phyloP scores from a whole-genome alignment of 179 eudicot genomes.

The Beta lomatogona region DNA sequence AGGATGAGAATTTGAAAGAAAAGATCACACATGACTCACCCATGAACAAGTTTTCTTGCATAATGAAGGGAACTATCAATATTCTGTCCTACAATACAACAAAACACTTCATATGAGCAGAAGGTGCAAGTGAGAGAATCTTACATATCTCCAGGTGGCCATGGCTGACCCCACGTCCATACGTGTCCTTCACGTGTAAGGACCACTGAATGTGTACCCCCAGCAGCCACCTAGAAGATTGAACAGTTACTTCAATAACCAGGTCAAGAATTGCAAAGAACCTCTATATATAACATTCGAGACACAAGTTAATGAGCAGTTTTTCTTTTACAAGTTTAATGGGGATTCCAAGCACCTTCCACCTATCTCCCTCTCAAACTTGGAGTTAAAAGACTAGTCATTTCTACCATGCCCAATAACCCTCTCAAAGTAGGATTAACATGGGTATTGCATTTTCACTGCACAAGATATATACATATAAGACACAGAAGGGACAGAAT shows the following conservation, averaged over 20 bases:
- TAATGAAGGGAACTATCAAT: background rate
- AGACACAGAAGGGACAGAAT: background rate
- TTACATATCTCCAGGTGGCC: conserved; percentile 99
- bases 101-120: background rate
- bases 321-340: background rate
- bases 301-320: background rate
- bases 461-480: background rate
- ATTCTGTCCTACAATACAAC: conserved; percentile 1
- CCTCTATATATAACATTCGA: background rate
- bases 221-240: conserved; percentile 85
- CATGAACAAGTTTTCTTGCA: conserved; percentile 1
- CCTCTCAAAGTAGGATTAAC: background rate
- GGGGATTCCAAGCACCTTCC: background rate
- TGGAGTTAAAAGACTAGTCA: background rate
- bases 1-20: conserved; percentile 8
- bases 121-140: conserved; percentile 16
- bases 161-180: conserved; percentile 99
- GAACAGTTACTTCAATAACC: conserved; percentile 3
- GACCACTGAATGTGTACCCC: conserved; percentile 97
- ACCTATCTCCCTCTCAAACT: background rate
- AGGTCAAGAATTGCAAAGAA: conserved; percentile 4
- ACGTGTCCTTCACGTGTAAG: conserved; percentile 95
- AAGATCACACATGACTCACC: background rate
- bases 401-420: background rate
- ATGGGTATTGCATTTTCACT: background rate